phyloP scores from a whole-genome alignment of 2,329 filamentous ascomycete species.

The Tympanopsis confertula region DNA sequence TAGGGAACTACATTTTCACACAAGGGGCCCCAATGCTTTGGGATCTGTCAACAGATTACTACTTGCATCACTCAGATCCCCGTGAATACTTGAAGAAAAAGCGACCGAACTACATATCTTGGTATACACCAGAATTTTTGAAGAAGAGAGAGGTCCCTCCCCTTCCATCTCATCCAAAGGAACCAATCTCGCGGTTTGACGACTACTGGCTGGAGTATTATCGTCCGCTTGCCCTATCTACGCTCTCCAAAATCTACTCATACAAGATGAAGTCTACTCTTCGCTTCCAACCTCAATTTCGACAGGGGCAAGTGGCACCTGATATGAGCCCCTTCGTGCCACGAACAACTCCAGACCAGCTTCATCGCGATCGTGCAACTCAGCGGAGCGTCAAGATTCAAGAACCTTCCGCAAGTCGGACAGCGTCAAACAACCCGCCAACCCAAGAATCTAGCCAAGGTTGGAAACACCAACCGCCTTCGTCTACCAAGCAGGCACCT shows the following conservation, averaged over 20 bases:
- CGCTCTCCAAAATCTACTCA: constrained; percentile 82
- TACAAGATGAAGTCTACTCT: constrained; percentile 81
- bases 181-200: constrained; percentile 56
- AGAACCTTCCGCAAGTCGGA: not conserved
- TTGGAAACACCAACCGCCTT: not conserved
- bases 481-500: not conserved
- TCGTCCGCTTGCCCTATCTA: constrained; percentile 74
- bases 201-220: constrained; percentile 99
- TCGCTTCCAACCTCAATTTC: too few species aligned
- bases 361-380: not conserved
- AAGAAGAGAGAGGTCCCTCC: constrained; percentile 48
- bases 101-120: constrained; percentile 68
- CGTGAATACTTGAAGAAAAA: constrained; percentile 54
- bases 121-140: constrained; percentile 71
- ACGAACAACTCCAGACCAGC: constrained; percentile 40
- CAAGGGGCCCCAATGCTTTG: constrained; percentile 90
- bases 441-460: not conserved
- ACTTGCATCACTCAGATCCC: constrained; percentile 83
- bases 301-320: constrained; percentile 62
- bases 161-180: constrained; percentile 13
- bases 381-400: not conserved
- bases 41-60: constrained; percentile 91
- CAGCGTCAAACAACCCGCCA: not conserved
- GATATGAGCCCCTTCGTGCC: constrained; percentile 83
- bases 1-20: constrained; percentile 86